phyloP scores from a whole-genome alignment of 1,284 basidiomycete species.

The Trametes pubescens region DNA sequence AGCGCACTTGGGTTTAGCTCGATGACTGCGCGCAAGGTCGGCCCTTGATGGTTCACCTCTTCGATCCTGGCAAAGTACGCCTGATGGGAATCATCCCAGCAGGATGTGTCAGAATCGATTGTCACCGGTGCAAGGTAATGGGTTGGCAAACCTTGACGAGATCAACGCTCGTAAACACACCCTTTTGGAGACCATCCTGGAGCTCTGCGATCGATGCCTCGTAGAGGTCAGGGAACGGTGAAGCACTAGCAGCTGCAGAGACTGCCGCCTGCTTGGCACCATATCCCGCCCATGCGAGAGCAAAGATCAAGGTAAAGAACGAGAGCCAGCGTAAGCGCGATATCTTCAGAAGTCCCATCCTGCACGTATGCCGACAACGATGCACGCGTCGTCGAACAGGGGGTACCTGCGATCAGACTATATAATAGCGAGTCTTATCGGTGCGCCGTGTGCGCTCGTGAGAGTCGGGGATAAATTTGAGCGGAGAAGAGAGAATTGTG shows the following conservation, averaged over 20 bases:
- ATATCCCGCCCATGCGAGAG: conserved; percentile 13
- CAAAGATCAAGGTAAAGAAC: conserved; percentile 2
- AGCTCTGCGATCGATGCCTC: conserved; percentile 52
- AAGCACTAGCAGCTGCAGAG: not conserved
- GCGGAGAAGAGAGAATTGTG: not conserved
- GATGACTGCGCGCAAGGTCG: conserved; percentile 66
- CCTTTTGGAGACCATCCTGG: conserved; percentile 46
- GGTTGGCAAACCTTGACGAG: conserved; percentile 49
- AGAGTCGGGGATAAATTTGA: not conserved
- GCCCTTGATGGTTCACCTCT: conserved; percentile 72
- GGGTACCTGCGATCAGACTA: no score
- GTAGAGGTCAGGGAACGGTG: conserved; percentile 49
- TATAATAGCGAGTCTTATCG: not conserved
- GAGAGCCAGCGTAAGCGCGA: conserved; percentile 17
- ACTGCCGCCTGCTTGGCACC: conserved; percentile 10
- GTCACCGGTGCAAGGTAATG: not conserved
- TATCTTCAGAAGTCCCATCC: conserved; percentile 1
- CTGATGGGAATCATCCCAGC: conserved; percentile 40
- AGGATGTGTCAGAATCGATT: not conserved
- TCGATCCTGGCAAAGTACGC: conserved; percentile 76
- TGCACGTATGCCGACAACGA: not conserved
- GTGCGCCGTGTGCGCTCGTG: not conserved
- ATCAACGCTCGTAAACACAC: conserved; percentile 51
- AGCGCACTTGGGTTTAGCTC: conserved; percentile 70
- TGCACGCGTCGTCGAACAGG: not conserved